Conservation (phyloP, 2,329 filamentous ascomycete genomes). For the Basipetospora chlamydospora region DNA sequence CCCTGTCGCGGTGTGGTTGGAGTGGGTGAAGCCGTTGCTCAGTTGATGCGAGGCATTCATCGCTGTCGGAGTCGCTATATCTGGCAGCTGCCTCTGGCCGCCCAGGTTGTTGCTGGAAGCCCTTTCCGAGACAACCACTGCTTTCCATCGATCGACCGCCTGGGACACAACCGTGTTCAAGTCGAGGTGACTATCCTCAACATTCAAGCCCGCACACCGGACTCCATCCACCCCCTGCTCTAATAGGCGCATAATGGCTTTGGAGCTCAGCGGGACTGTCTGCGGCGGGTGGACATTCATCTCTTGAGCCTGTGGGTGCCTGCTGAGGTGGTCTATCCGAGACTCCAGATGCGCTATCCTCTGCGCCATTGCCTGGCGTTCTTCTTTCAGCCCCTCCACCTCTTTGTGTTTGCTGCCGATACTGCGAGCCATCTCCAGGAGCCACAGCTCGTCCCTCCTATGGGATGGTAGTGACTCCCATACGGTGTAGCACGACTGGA, state of each 20-base stretch:
- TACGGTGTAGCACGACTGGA: conserved; percentile 61
- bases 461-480: conserved; percentile 53
- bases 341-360: conserved; percentile 40
- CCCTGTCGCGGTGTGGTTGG: conserved; percentile 13
- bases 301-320: conserved; percentile 44
- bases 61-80: conserved; percentile 14
- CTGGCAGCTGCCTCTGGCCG: conserved; percentile 34
- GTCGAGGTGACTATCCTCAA: conserved; percentile 38
- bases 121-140: conserved; percentile 38
- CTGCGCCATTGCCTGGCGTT: conserved; percentile 36
- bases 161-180: conserved; percentile 34
- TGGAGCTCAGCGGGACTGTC: conserved; percentile 35
- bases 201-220: conserved; percentile 27
- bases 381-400: conserved; percentile 32
- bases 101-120: conserved; percentile 28
- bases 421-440: conserved; percentile 44
- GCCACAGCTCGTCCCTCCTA: conserved; percentile 45
- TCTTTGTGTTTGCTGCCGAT: conserved; percentile 43
- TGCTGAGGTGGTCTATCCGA: conserved; percentile 45
- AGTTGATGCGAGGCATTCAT: no score
- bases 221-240: conserved; percentile 28
- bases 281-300: conserved; percentile 37
- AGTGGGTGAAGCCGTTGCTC: no score
- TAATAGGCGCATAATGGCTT: conserved; percentile 30
- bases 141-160: conserved; percentile 49